phyloP scores from a whole-genome alignment of 2,329 filamentous ascomycete genomes.

The Laburnicola sp. region DNA sequence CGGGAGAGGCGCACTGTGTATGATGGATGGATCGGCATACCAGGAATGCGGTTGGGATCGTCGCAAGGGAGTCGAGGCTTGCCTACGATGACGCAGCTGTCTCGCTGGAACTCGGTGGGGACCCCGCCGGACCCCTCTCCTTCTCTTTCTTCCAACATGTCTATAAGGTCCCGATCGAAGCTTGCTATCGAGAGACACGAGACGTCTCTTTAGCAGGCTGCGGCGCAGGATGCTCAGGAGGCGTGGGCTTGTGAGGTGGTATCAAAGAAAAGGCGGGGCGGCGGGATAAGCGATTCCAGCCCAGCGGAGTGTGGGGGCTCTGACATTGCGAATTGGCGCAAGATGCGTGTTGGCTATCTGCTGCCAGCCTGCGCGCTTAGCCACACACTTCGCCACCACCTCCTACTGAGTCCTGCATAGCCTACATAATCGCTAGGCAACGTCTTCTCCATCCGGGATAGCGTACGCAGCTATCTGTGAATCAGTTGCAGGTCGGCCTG shows the following conservation, averaged over 20 bases:
- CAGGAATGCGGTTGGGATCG: slow-evolving; percentile 6
- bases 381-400: background rate
- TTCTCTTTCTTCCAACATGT: background rate
- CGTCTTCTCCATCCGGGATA: background rate
- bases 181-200: background rate
- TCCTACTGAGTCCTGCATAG: too few relatives aligned
- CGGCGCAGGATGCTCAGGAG: background rate
- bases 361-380: slow-evolving; percentile 1
- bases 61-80: background rate
- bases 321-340: slow-evolving; percentile 6
- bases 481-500: background rate
- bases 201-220: background rate
- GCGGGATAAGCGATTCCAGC: slow-evolving; percentile 3
- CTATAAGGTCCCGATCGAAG: background rate
- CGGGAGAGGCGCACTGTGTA: background rate
- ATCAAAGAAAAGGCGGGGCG: slow-evolving; percentile 5
- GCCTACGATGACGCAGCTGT: background rate
- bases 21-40: slow-evolving; percentile 1
- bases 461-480: background rate
- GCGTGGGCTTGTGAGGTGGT: slow-evolving; percentile 23
- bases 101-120: background rate
- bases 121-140: background rate
- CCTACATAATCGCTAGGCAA: too few relatives aligned
- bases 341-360: background rate
- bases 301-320: background rate